Base-by-base conservation (phyloP, 495 filamentous ascomycete species). In the Trichoderma reesei region DNA sequence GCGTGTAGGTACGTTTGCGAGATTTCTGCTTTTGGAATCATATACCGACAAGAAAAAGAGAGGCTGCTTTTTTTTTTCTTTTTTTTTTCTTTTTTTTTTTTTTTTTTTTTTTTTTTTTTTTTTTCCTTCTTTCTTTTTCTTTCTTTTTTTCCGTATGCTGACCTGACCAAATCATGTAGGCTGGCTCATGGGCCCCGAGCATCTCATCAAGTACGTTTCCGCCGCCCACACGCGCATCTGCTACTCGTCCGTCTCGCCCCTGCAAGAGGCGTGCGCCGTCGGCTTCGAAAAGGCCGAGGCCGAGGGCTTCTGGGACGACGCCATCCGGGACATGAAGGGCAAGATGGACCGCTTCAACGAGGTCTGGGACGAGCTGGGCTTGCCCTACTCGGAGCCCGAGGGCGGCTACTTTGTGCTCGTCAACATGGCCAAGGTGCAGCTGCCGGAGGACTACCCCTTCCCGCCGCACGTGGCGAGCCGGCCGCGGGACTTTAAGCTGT, bases 331-430 rank as follows among this genome's bases (percentile, higher is more conserved):
- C 65, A 97, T 98, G 94, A 86, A 88, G 71, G 76, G 69, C n/a
- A 97, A 97, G 78, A 88, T 98, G 82, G 75, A 84, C 38, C 82
- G 79, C 6, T 97, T 98, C 78, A 96, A 93, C 74, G 76, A 85
- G 39, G 79, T 98, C 36, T 97, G 91, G 82, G 82, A 88, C 66
- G 94, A 98, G 76, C 83, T 98, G 9, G 88, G 87, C 3, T 80
- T 98, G 38, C 90, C 92, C 10, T 98, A 93, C 79, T 93, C 91
- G 10, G 85, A 93, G 48, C 93, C 93, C 11, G 92, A 98, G 70
- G 93, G 93, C 67, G 93, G 94, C 46, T 98, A 97, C 77, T 98
- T 98, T 67, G 92, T 98, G 54, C 83, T 98, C 41, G 94, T 87
- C 51, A 98, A 98, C 75, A 84, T 98, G 75, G 78, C 82, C 34